phyloP scores from a whole-genome alignment of 768 basidiomycete genomes.

The Amanita subjunquillea region DNA sequence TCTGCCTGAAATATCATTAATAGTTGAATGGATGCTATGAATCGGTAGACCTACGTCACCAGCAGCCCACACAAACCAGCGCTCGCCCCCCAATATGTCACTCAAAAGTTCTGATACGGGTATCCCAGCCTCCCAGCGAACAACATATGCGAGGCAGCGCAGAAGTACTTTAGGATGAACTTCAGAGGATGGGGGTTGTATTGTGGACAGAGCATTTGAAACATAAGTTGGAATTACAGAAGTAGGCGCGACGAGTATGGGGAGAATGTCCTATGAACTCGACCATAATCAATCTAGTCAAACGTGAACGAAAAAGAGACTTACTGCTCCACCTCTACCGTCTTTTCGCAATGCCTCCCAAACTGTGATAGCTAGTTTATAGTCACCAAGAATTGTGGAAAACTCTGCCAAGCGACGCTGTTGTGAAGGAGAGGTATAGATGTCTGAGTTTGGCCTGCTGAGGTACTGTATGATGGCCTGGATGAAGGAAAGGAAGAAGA shows the following conservation, averaged over 20 bases:
- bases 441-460: constrained; percentile 14
- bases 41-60: constrained; percentile 48
- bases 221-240: constrained; percentile 51
- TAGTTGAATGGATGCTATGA: background rate
- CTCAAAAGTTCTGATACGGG: constrained; percentile 45
- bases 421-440: constrained; percentile 40
- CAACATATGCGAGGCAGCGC: constrained; percentile 56
- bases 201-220: constrained; percentile 42
- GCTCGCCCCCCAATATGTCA: constrained; percentile 57
- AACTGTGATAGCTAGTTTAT: constrained; percentile 67
- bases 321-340: constrained; percentile 76
- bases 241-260: constrained; percentile 60
- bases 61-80: constrained; percentile 83
- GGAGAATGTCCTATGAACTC: constrained; percentile 64
- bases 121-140: constrained; percentile 72
- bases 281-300: background rate
- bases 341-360: constrained; percentile 90
- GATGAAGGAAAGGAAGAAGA: constrained; percentile 31
- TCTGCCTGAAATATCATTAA: constrained; percentile 47
- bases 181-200: constrained; percentile 36
- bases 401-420: constrained; percentile 92
- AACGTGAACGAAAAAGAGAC: constrained; percentile 21
- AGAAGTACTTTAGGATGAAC: constrained; percentile 54
- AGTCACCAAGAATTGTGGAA: constrained; percentile 85
- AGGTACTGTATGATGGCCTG: constrained; percentile 25